Percentiles rank a stretch among this genome's conserved stretches.
phyloP scores from a whole-genome alignment of 148 eudicot genomes.

The Rhododendron ovatum region DNA sequence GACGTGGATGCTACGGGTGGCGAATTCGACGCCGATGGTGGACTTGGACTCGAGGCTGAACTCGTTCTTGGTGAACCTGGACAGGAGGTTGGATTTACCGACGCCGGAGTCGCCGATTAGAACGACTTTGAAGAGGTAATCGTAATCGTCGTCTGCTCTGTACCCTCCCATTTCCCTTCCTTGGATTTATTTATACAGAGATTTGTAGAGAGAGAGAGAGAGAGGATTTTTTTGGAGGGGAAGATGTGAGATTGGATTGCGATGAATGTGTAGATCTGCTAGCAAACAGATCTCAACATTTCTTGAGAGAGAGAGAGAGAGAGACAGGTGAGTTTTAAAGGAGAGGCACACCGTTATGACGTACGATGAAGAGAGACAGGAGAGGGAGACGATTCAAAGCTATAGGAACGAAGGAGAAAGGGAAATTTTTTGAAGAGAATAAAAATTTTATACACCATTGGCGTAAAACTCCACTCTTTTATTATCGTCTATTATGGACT shows the following conservation, averaged over 20 bases:
- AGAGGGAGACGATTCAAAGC: background rate
- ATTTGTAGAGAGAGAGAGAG: background rate
- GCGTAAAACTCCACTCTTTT: too few species aligned
- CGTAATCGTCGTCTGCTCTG: constrained; percentile 63
- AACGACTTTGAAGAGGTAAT: constrained; percentile 57
- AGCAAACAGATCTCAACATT: background rate
- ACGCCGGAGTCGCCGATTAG: constrained; percentile 64
- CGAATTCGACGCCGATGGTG: constrained; percentile 68
- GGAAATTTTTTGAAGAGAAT: too few species aligned
- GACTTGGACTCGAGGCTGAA: constrained; percentile 66
- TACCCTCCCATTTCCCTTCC: constrained; percentile 31
- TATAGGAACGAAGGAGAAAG: background rate
- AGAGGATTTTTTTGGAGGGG: background rate
- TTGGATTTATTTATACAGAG: background rate
- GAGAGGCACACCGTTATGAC: background rate
- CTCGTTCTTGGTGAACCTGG: constrained; percentile 60
- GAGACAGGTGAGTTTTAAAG: background rate
- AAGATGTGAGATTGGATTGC: background rate
- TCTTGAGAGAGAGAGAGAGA: background rate
- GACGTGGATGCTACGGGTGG: constrained; percentile 56
- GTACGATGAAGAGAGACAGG: background rate
- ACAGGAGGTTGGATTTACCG: constrained; percentile 51
- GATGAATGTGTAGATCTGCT: background rate
- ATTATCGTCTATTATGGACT: too few species aligned
- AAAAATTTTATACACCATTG: too few species aligned